Conservation (phyloP, 805 yeast genomes). For the Candida nanaspora region DNA sequence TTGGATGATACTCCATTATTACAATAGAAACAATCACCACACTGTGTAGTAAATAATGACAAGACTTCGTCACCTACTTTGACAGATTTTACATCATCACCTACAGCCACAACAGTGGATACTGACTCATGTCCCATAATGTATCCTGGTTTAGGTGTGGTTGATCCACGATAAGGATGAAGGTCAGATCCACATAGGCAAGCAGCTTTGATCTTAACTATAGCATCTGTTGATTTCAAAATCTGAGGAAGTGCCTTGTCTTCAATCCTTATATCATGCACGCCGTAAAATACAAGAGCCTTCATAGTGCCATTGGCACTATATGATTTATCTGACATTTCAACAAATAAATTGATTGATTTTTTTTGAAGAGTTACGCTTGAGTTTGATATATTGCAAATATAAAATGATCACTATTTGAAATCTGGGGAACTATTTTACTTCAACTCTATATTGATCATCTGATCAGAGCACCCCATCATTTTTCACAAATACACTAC, state of each 20-base stretch:
- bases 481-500: no score
- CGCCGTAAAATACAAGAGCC: slow-evolving; percentile 43
- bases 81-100: slow-evolving; percentile 26
- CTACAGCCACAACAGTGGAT: slow-evolving; percentile 36
- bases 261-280: slow-evolving; percentile 32
- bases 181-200: slow-evolving; percentile 52
- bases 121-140: slow-evolving; percentile 26
- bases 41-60: slow-evolving; percentile 46
- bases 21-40: slow-evolving; percentile 57
- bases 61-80: slow-evolving; percentile 40
- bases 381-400: no score
- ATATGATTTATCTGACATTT: not conserved
- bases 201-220: slow-evolving; percentile 38
- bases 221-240: slow-evolving; percentile 32
- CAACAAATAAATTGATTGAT: not conserved
- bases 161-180: slow-evolving; percentile 48
- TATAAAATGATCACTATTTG: no score
- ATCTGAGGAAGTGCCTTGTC: slow-evolving; percentile 33
- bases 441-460: no score
- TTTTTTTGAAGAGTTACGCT: not conserved
- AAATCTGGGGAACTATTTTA: no score
- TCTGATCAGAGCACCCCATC: no score
- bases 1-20: slow-evolving; percentile 35
- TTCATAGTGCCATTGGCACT: slow-evolving; percentile 28
- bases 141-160: slow-evolving; percentile 41